These are phyloP conservation scores for Penicillium steckii DNA, from an alignment of 495 filamentous ascomycete genomes.

Conservation along the genomic window DNA sequence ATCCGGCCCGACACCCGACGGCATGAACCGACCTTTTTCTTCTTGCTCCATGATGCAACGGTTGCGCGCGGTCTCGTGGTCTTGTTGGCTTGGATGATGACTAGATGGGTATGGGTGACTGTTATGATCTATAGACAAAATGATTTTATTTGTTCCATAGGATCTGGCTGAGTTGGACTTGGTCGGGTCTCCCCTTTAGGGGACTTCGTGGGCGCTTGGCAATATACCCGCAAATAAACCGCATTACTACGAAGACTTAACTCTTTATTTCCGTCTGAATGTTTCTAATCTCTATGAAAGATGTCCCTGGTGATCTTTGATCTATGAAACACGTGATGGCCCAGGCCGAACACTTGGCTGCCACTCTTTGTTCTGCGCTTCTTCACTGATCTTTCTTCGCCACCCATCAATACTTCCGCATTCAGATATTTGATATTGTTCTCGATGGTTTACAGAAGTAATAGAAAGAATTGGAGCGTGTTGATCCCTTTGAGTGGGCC, in stretches of 20 bases:
- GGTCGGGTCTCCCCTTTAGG: background rate
- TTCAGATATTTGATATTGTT: conserved; percentile 12
- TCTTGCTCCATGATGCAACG: background rate
- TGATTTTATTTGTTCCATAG: background rate
- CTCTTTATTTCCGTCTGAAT: background rate
- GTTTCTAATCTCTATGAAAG: background rate
- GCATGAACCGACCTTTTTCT: conserved; percentile 15
- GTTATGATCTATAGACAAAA: conserved; percentile 1
- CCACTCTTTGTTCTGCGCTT: background rate
- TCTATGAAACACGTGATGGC: background rate
- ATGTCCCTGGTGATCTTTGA: background rate
- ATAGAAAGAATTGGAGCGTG: background rate
- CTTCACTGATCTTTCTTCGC: conserved; percentile 11
- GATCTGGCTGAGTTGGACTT: background rate
- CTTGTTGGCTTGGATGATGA: background rate
- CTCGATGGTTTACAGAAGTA: background rate
- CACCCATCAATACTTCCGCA: conserved; percentile 25
- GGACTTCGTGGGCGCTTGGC: background rate
- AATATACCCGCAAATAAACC: conserved; percentile 27
- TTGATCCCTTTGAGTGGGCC: background rate
- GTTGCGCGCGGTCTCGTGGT: background rate
- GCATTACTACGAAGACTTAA: conserved; percentile 4
- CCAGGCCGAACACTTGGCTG: background rate
- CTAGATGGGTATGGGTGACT: background rate
- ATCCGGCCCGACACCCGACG: conserved; percentile 21